Conservation (phyloP, 1,139 yeast species). For the Candida sanyaensis region DNA sequence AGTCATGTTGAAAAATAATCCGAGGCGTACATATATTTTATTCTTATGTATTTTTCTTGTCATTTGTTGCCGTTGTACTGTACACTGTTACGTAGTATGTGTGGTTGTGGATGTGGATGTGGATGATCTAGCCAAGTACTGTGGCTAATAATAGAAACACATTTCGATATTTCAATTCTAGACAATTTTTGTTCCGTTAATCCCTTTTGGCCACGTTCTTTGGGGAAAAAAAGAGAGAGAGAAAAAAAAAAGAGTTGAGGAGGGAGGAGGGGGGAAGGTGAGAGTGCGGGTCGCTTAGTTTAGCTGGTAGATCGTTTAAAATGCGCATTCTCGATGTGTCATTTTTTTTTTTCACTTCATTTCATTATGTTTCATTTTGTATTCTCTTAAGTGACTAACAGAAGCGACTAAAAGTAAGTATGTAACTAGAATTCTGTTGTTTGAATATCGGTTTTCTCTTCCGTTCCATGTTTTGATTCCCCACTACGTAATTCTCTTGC, state of each 20-base stretch:
- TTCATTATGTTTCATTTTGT: neutral
- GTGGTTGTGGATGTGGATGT: neutral
- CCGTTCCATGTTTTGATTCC: too few relatives aligned
- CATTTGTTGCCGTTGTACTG: neutral
- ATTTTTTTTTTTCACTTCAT: slow-evolving; percentile 1
- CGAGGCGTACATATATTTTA: neutral
- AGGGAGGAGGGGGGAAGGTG: too few relatives aligned
- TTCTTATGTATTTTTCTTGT: neutral
- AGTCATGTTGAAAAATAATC: too few relatives aligned
- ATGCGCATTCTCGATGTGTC: neutral
- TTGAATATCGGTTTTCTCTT: too few relatives aligned
- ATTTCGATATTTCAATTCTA: neutral
- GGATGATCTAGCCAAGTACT: neutral
- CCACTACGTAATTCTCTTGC: too few relatives aligned
- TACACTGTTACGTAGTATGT: too few relatives aligned
- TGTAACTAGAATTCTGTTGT: too few relatives aligned
- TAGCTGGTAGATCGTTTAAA: too few relatives aligned
- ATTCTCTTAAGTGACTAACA: neutral
- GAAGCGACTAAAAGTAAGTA: neutral
- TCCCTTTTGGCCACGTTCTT: neutral
- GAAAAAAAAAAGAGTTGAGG: too few relatives aligned
- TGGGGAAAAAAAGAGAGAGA: too few relatives aligned
- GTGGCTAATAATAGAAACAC: neutral
- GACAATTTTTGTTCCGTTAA: neutral
- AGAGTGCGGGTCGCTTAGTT: too few relatives aligned